Conservation (phyloP, 1,139 yeast genomes). For the Trichomonascaceae sp. region DNA sequence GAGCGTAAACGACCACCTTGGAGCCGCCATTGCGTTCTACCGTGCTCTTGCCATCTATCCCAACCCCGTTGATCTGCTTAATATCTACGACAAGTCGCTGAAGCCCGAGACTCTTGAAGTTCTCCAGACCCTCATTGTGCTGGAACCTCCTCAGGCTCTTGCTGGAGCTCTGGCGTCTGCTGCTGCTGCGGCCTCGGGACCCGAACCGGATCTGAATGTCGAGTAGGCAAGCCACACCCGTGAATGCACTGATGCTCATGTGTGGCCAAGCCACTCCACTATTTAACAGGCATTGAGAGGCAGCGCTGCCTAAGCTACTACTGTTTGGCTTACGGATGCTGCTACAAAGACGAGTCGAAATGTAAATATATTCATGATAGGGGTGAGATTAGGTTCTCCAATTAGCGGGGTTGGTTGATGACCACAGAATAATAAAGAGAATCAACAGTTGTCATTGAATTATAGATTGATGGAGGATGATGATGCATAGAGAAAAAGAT, state of each 20-base stretch:
- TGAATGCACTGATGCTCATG: neutral
- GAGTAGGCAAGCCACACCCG: constrained; percentile 12
- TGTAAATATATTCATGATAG: too few species aligned
- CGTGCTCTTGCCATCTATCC: constrained; percentile 93
- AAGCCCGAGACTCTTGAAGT: constrained; percentile 73
- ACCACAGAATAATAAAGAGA: too few species aligned
- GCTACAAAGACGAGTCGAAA: too few species aligned
- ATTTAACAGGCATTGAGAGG: too few species aligned
- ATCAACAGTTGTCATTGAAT: too few species aligned
- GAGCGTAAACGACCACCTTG: constrained; percentile 28
- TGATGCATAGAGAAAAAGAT: too few species aligned
- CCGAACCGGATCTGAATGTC: constrained; percentile 13
- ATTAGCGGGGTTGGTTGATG: too few species aligned
- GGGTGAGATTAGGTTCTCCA: too few species aligned
- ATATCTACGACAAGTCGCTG: constrained; percentile 77
- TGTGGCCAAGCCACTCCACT: neutral
- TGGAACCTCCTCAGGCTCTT: constrained; percentile 75
- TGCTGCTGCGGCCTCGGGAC: constrained; percentile 13
- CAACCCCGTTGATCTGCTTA: constrained; percentile 80
- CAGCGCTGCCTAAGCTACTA: too few species aligned
- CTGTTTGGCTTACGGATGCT: too few species aligned
- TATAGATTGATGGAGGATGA: too few species aligned
- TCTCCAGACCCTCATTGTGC: constrained; percentile 77
- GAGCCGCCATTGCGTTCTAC: constrained; percentile 83
- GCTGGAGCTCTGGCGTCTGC: constrained; percentile 48